Evolutionary conservation across 495 filamentous ascomycete species (phyloP), one percentile per base, ranked within the genome.

Genomic region (Cercophora samala): DNA sequence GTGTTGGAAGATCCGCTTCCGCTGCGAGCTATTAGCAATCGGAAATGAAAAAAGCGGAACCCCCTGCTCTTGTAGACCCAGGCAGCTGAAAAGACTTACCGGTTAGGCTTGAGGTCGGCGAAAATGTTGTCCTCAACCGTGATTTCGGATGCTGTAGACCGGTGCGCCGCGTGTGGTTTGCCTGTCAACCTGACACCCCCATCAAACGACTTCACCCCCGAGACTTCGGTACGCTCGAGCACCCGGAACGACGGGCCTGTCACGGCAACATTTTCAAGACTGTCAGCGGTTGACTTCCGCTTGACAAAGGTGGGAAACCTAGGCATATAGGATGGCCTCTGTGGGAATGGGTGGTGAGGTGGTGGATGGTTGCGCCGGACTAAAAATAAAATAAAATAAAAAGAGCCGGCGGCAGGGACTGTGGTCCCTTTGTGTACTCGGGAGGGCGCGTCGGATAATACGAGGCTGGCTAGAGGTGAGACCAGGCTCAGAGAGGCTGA

Each of bases 1-100:
- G 81, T 85, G 68, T 89, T 87, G 54, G 88, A 88, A 25, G 84
- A 87, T 64, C 86, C 88, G 76, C 89, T 90, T 63, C 84, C 84
- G 73, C 84, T 87, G 69, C 62, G 63, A 69, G 70, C 54, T 24
- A 74, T 77, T 72, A 73, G 69, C 24, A 64, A 22, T 19, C 2
- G 11, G 52, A 64, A 25, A 13, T 32, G 52, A 24, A 58, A 37
- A 21, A 52, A 42, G 6, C 5, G n/a, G n/a, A 37, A 22, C 46
- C 13, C n/a, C 15, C n/a, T 23, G 32, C 8, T 18, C 21, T 13
- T 46, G 11, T 46, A 3, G 3, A 9, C 37, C 37, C 37, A 46
- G 37, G 6, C 13, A 46, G 37, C 13, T 23, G 22, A 56, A 18
- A n/a, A 56, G 53, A 79, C 84, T 58, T 81, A 86, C 84, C 84